Conservation (phyloP, 2,329 filamentous ascomycete genomes). For the Arthrocladium fulminans region DNA sequence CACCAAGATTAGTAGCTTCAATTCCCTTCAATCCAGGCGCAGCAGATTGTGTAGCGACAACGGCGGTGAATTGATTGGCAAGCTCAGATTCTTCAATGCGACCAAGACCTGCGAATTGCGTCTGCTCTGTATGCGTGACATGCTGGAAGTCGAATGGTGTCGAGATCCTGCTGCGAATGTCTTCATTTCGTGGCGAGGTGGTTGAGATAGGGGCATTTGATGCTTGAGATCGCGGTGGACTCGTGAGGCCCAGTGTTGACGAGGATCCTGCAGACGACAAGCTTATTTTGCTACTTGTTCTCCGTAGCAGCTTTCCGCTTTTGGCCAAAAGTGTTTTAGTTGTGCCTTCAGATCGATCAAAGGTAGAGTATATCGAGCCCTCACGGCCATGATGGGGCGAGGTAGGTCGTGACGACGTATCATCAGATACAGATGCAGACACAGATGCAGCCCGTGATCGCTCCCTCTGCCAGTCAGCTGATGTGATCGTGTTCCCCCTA, state of each 20-base stretch:
- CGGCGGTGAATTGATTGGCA: slow-evolving; percentile 45
- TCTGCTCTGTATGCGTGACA: slow-evolving; percentile 49
- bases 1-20: slow-evolving; percentile 1
- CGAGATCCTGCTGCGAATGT: slow-evolving; percentile 38
- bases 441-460: neutral
- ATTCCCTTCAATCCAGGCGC: slow-evolving; percentile 44
- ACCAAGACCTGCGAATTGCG: slow-evolving; percentile 46
- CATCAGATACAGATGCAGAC: slow-evolving; percentile 6
- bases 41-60: slow-evolving; percentile 45
- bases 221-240: slow-evolving; percentile 2
- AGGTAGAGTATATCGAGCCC: slow-evolving; percentile 3
- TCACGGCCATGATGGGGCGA: neutral
- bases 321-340: slow-evolving; percentile 35
- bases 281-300: slow-evolving; percentile 40
- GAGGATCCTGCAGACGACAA: slow-evolving; percentile 26
- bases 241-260: slow-evolving; percentile 8
- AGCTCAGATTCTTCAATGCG: slow-evolving; percentile 44
- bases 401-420: neutral
- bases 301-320: slow-evolving; percentile 39
- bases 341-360: slow-evolving; percentile 18
- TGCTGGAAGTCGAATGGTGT: slow-evolving; percentile 58
- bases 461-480: slow-evolving; percentile 6
- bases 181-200: slow-evolving; percentile 12
- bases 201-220: slow-evolving; percentile 7
- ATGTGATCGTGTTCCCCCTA: slow-evolving; percentile 17